These are phyloP conservation scores for Lactarius sanguifluus DNA, from an alignment of 768 basidiomycete genomes.

Conservation along the genomic window DNA sequence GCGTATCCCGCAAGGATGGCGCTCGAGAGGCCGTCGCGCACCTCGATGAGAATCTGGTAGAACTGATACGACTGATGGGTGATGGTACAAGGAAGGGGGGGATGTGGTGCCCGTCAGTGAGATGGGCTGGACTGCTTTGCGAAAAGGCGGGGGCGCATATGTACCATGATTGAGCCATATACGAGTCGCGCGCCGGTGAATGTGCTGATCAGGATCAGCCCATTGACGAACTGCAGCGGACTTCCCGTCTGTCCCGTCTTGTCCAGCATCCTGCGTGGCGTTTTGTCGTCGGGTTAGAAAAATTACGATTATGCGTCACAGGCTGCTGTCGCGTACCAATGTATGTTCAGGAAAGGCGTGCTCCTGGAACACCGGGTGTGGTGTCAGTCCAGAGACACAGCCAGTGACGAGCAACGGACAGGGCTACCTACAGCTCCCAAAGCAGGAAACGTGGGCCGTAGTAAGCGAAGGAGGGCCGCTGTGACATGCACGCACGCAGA, in stretches of 20 bases:
- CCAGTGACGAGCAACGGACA: not conserved
- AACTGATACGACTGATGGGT: conserved; percentile 61
- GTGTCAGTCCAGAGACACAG: not conserved
- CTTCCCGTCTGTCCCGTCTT: conserved; percentile 73
- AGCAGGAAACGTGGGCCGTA: conserved; percentile 75
- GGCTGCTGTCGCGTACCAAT: conserved; percentile 55
- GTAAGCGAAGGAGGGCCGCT: conserved; percentile 73
- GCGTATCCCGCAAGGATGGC: conserved; percentile 50
- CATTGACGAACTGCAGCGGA: conserved; percentile 68
- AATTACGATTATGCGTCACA: not conserved
- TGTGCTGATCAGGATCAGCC: conserved; percentile 57
- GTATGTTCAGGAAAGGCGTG: conserved; percentile 85
- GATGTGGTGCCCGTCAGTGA: not conserved
- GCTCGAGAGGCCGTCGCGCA: conserved; percentile 55
- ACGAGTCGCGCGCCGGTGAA: conserved; percentile 73
- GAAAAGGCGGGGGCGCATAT: conserved; percentile 16
- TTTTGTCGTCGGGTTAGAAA: not conserved
- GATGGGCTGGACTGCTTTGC: not conserved
- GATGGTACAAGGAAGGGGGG: not conserved
- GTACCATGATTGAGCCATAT: conserved; percentile 57
- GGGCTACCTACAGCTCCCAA: conserved; percentile 67
- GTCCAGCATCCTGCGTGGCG: conserved; percentile 63
- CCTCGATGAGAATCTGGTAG: conserved; percentile 54
- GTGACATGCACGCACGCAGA: not conserved
- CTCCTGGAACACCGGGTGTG: conserved; percentile 43